Conservation (phyloP, 2,329 filamentous ascomycete species). For the Laburnicola sp. region DNA sequence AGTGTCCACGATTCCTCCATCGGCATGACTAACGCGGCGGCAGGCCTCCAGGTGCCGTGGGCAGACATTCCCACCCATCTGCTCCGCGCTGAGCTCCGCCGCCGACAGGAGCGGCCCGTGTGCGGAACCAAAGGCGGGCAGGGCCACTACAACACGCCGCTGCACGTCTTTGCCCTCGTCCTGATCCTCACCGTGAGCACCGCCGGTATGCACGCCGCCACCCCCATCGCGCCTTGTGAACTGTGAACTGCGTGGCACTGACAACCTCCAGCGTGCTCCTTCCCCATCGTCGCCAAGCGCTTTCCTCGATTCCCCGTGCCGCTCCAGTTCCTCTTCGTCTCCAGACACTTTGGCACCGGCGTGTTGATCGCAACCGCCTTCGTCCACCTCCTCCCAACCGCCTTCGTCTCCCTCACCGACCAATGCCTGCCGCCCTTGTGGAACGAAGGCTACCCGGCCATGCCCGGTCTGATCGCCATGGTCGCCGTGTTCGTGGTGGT, state of each 20-base stretch:
- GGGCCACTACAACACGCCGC: conserved; percentile 57
- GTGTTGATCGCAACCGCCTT: conserved; percentile 48
- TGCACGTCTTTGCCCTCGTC: conserved; percentile 62
- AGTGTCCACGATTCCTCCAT: no score
- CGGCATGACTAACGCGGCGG: conserved; percentile 17
- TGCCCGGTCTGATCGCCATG: conserved; percentile 47
- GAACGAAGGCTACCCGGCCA: conserved; percentile 45
- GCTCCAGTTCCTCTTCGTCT: conserved; percentile 47
- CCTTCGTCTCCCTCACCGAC: conserved; percentile 46
- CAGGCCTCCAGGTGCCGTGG: conserved; percentile 36
- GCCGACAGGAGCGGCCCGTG: conserved; percentile 52
- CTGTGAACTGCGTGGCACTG: conserved; percentile 11
- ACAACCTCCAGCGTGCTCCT: conserved; percentile 42
- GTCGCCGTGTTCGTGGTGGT: conserved; percentile 65
- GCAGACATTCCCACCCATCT: conserved; percentile 47
- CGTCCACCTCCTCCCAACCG: conserved; percentile 47
- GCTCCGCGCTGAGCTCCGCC: conserved; percentile 54
- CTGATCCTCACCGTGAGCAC: conserved; percentile 61
- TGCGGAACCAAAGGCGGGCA: conserved; percentile 56
- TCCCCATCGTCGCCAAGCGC: conserved; percentile 46
- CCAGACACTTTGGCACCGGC: conserved; percentile 47
- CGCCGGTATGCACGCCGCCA: conserved; percentile 44
- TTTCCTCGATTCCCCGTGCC: conserved; percentile 44
- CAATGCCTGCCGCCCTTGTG: conserved; percentile 47
- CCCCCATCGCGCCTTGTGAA: not conserved